Base-by-base conservation (phyloP, 129 eudicot genomes). In the Gnaphalium uliginosum region DNA sequence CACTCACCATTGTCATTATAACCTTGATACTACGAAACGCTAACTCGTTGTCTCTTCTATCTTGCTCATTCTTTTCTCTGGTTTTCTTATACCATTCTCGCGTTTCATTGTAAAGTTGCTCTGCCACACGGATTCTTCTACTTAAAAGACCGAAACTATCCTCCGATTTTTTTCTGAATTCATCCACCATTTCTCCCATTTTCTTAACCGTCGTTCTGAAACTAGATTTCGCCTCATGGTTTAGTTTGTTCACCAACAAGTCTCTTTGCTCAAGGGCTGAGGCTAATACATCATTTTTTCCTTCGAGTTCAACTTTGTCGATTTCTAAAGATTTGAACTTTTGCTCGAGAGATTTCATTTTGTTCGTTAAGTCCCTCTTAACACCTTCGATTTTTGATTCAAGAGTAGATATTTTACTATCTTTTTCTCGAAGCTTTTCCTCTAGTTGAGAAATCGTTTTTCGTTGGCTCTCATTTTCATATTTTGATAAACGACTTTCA, bases 41-140 rank as follows among this genome's bases (percentile, higher is more conserved):
- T 8, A 65, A 33, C 75, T 83, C 72, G 32, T 84, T 70, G 5
- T 84, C 86, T 51, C 56, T 75, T 53, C 65, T 80, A 32, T 85
- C 87, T 85, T 85, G 79, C 73, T 80, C 92, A 23, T 78, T 79
- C 21, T 74, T 72, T 19, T 84, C 89, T 80, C 68, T 81, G 6
- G 85, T 86, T 46, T 86, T 83, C 26, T 56, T 35, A 78, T 73
- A 87, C 85, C 86, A 87, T 0, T 91, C 99, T 59, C 79, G 85
- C 26, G 69, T 83, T 79, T 94, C 99, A 7, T 68, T 75, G 8
- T 94, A 96, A 6, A 94, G 75, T 41, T 91, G 96, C 59, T 94
- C 99, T 0, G 99, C 96, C 13, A 94, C 97, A 6, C 89, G 81
- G 64, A 94, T 91, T 41, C 99, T 82, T 61, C 87, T 65, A 76